Conservation (phyloP, 139 green algal species). For the Tetratostichococcus sp. region DNA sequence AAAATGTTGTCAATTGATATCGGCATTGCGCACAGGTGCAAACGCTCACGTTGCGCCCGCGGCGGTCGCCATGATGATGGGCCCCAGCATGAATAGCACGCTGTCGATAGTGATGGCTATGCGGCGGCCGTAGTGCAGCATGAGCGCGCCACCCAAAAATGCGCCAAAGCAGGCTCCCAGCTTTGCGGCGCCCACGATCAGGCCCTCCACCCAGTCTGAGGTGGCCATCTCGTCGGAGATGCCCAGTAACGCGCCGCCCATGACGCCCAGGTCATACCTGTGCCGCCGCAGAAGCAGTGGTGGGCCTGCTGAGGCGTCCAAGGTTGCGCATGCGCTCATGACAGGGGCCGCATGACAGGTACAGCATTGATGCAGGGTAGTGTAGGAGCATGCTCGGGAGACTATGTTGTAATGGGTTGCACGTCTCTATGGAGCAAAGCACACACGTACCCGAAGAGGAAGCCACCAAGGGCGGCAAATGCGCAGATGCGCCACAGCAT, state of each 20-base stretch:
- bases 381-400: too few relatives aligned
- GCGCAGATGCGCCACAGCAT: slow-evolving; percentile 51
- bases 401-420: too few relatives aligned
- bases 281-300: too few relatives aligned
- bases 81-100: slow-evolving; percentile 63
- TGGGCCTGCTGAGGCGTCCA: too few relatives aligned
- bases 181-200: slow-evolving; percentile 75
- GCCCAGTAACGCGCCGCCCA: slow-evolving; percentile 65
- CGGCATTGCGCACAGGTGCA: not conserved
- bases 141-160: slow-evolving; percentile 68
- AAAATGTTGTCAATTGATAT: too few relatives aligned
- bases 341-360: too few relatives aligned
- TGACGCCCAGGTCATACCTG: slow-evolving; percentile 65
- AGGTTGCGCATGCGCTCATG: too few relatives aligned
- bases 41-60: slow-evolving; percentile 35
- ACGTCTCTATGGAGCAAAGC: too few relatives aligned
- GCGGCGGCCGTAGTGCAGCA: slow-evolving; percentile 69
- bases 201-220: slow-evolving; percentile 24
- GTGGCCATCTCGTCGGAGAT: slow-evolving; percentile 51
- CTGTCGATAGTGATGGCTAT: slow-evolving; percentile 53
- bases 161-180: slow-evolving; percentile 66
- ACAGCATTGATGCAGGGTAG: too few relatives aligned
- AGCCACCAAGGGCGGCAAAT: slow-evolving; percentile 64
- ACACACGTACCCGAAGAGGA: slow-evolving; percentile 79
- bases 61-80: slow-evolving; percentile 66